These are phyloP conservation scores for Cornus controversa DNA, from an alignment of 148 eudicot genomes.

Conservation along the genomic window DNA sequence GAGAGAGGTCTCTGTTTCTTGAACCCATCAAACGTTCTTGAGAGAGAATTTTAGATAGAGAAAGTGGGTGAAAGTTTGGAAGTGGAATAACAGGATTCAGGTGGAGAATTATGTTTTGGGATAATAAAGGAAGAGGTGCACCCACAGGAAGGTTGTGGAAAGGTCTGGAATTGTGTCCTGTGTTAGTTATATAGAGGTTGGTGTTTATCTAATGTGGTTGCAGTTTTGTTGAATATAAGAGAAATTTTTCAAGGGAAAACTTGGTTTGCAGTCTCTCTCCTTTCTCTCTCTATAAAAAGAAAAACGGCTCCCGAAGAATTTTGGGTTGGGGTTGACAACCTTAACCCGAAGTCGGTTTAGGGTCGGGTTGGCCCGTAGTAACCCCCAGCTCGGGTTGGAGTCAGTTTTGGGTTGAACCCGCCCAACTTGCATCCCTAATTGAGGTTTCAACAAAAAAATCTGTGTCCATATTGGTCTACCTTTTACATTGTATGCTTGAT, in stretches of 20 bases:
- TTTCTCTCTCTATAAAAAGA: no score
- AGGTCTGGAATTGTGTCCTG: background rate
- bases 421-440: no score
- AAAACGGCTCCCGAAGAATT: no score
- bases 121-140: background rate
- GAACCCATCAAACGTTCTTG: conserved; percentile 34
- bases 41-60: background rate
- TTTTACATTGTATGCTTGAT: no score
- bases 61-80: background rate
- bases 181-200: background rate
- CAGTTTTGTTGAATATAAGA: background rate
- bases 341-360: no score
- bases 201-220: background rate
- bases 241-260: background rate
- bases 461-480: no score
- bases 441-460: no score
- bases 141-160: background rate
- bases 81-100: background rate
- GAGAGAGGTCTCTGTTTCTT: conserved; percentile 51
- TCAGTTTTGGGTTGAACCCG: no score
- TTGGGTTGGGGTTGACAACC: no score
- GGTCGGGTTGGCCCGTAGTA: no score
- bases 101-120: background rate
- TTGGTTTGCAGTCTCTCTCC: no score
- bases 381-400: no score